Evolutionary conservation across 2,329 filamentous ascomycete species (phyloP), one percentile per base, ranked within the genome.

Genomic region (Didymella segeticola): DNA sequence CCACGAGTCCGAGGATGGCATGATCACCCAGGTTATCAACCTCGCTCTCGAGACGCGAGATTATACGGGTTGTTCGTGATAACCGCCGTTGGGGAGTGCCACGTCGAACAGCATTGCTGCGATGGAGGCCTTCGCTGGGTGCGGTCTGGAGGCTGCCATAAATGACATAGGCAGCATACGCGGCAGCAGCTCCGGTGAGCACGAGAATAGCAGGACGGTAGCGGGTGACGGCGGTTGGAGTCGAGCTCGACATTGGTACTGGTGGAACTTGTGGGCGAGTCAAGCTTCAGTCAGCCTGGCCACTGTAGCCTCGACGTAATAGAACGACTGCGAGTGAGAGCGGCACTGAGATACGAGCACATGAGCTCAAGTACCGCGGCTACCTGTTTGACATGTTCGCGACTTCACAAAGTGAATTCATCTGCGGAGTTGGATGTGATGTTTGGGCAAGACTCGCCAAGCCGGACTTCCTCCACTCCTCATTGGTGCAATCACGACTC

Each of bases 61-160:
- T 45, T 46, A 59, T 37, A 29, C 58, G 64, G 19, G 62, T 60
- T 6, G 59, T 49, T 26, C 56, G 57, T 4, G 58, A 58, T 15
- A 55, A 54, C 29, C 59, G 48, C 75, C 75, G 56, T 43, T 60
- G 62, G 3, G 73, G 69, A 20, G 78, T 79, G 26, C 75, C 69
- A 39, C 83, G 82, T 57, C 87, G 85, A 30, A 90, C 69, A 10
- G 88, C 88, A 72, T 89, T 90, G 68, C 87, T 87, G 57, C 88
- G 80, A 61, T 84, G 87, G 25, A 90, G 75, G 12, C 65, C 58
- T 36, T 61, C 55, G 22, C 47, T 66, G 53, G 63, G 66, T 56
- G 61, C 64, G 20, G 57, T 65, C 37, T 71, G 72, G 53, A 64
- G 68, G 68, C 60, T 71, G 49, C 63, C 73, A 69, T 86, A 89